Evolutionary conservation across 2,329 filamentous ascomycete species (phyloP).

Genomic region (Aspergillus nomiae): DNA sequence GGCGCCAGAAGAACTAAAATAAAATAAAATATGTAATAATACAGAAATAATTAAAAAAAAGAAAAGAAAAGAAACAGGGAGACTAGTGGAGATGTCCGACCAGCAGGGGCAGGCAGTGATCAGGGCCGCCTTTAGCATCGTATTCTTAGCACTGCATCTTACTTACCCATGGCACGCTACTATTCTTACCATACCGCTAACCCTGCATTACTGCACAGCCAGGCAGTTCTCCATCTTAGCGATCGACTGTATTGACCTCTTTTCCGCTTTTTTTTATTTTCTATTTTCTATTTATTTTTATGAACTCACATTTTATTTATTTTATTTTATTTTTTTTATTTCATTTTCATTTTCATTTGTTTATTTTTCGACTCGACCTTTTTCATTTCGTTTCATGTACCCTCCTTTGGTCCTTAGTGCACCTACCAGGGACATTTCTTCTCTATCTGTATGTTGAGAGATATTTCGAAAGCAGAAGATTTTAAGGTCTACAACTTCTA

Average conservation of each 20-base stretch:
- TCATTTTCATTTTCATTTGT: conserved; percentile 4
- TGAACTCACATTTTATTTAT: too few species aligned
- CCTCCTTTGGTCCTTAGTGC: neutral
- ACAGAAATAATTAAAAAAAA: neutral
- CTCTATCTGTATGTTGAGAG: neutral
- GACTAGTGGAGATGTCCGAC: conserved; percentile 13
- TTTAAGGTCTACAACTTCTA: neutral
- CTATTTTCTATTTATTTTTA: conserved; percentile 2
- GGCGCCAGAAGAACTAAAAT: neutral
- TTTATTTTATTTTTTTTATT: conserved; percentile 7
- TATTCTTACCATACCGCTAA: conserved; percentile 13
- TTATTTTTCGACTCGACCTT: conserved; percentile 4
- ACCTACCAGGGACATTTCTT: neutral
- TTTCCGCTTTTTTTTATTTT: conserved; percentile 3
- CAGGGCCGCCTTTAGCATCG: conserved; percentile 9
- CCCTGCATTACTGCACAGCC: conserved; percentile 14
- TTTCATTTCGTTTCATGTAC: neutral
- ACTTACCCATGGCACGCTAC: neutral
- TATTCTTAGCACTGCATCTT: conserved; percentile 14
- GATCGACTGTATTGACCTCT: conserved; percentile 9
- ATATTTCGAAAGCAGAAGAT: neutral
- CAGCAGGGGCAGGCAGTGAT: conserved; percentile 22
- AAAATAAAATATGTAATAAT: neutral
- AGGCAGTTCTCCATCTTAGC: conserved; percentile 7
- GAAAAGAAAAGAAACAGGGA: conserved; percentile 4